Percentiles rank a stretch among this genome's conserved stretches.
Evolutionary conservation across 331 rosid species (phyloP).

Genomic region (Malus hybrid): DNA sequence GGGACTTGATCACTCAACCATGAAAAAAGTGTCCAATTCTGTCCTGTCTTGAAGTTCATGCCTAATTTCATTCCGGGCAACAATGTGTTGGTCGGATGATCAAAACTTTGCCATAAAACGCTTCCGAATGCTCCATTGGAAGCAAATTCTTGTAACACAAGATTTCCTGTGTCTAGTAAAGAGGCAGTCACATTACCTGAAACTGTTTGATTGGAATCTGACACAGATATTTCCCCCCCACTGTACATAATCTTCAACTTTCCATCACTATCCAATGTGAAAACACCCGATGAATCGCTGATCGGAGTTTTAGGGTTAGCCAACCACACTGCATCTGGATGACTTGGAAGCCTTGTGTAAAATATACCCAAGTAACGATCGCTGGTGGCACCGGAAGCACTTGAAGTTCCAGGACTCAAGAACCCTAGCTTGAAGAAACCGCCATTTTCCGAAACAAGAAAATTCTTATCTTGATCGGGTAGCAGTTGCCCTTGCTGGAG

Average conservation of each 20-base stretch:
- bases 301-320: constrained; percentile 11
- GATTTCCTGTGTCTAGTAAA: constrained; percentile 6
- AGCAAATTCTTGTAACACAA: constrained; percentile 3
- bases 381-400: not conserved
- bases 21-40: constrained; percentile 12
- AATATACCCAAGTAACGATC: constrained; percentile 13
- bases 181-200: constrained; percentile 17
- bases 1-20: constrained; percentile 22
- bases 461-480: not conserved
- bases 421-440: constrained; percentile 14
- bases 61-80: constrained; percentile 21
- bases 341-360: constrained; percentile 9
- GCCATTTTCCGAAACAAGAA: not conserved
- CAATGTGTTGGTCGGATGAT: constrained; percentile 10
- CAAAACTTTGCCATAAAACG: not conserved
- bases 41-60: constrained; percentile 1
- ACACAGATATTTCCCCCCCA: constrained; percentile 3
- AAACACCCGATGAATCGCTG: constrained; percentile 3
- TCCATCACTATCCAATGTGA: not conserved
- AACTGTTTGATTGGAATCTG: not conserved
- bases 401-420: constrained; percentile 10
- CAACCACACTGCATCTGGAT: constrained; percentile 25
- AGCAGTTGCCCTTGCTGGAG: constrained; percentile 1
- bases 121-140: not conserved
- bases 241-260: not conserved